A percentile compares a stretch with the other conserved stretches of the same genome.
Evolutionary conservation across 257 asterid genomes (phyloP).

Genomic region (Solanum rostratum): DNA sequence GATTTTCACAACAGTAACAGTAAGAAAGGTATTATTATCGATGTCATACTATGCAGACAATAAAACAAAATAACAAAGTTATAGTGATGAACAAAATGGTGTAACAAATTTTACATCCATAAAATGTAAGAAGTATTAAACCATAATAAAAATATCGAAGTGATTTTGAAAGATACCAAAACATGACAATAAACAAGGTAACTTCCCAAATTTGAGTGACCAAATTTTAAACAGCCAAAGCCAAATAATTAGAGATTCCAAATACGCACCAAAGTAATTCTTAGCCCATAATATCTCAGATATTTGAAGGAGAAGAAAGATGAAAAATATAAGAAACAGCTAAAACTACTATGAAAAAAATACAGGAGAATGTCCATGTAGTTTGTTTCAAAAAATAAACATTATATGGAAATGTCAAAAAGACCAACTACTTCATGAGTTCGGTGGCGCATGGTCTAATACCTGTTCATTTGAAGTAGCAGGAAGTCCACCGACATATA

Average conservation of each 20-base stretch:
- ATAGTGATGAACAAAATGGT: background rate
- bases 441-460: background rate
- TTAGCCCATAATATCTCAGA: background rate
- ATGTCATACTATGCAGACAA: background rate
- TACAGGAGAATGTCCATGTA: background rate
- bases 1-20: background rate
- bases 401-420: background rate
- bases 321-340: background rate
- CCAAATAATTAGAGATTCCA: background rate
- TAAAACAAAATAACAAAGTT: background rate
- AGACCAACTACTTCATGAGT: background rate
- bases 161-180: background rate
- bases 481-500: conserved; percentile 95
- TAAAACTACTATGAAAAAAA: background rate
- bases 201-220: background rate
- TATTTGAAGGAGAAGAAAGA: background rate
- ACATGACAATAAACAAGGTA: background rate
- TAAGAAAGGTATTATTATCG: background rate
- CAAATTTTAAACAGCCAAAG: background rate
- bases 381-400: background rate
- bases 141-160: background rate
- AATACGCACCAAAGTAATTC: background rate
- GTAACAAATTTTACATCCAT: background rate
- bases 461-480: conserved; percentile 96
- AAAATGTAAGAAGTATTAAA: background rate